Base-by-base conservation (phyloP, 1,284 basidiomycete species). In the Gymnopus androsaceus region DNA sequence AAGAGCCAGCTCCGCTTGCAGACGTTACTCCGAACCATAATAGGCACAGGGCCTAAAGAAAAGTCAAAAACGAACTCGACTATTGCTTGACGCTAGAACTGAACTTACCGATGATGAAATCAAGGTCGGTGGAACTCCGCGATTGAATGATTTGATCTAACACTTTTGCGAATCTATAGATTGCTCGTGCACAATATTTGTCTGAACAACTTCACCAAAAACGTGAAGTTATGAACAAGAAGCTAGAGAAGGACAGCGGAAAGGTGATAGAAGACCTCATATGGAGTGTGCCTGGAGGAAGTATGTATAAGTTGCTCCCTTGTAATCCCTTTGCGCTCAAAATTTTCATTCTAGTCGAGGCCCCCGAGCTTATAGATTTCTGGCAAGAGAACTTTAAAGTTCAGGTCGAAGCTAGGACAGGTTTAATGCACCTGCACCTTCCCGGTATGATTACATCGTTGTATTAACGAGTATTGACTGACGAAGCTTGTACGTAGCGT, bases 91-190 rank as follows among this genome's bases (percentile, higher is more conserved):
- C 68, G 69, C 75, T 5, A 77, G 87, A 57, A 92, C 83, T 4
- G 90, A 92, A 65, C 71, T 92, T 27, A 88, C 88, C 3, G 88
- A 92, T 57, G 85, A 88, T 14, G 89, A 92, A 70, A 70, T 92
- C 37, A 88, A 85, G 75, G 89, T 84, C 54, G 62, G 64, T 17
- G 27, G 17, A n/a, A 8, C 15, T 30, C 12, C 25, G 17, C 11
- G 40, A 15, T 47, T 27, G 44, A 27, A 12, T 28, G 5, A 4
- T 23, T 41, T 27, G 7, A n/a, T n/a, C n/a, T n/a, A n/a, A n/a
- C n/a, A n/a, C 3, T 8, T 33, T 36, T 38, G 15, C 17, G 28
- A 37, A 63, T 52, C 31, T 19, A 52, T 53, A 88, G 88, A 71
- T 75, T 56, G 81, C 86, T n/a, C 79, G 90, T 33, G 74, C 80